Evolutionary conservation across 768 basidiomycete genomes (phyloP).

Genomic region (Dioszegia hungarica): DNA sequence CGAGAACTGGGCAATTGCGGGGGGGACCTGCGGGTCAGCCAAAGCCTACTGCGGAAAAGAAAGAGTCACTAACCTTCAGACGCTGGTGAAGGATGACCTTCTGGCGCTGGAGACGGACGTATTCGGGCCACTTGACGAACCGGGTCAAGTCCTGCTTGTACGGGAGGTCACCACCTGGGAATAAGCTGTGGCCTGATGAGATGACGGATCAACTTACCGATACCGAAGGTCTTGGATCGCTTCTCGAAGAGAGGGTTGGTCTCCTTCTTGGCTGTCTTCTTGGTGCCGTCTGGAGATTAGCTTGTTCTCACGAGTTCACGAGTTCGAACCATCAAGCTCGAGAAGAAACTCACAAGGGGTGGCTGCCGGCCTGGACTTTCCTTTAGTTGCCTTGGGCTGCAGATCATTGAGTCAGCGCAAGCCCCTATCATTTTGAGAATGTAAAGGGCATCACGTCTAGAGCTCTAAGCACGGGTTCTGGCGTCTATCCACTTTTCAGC

Average conservation of each 20-base stretch:
- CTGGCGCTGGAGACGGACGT: conserved; percentile 94
- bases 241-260: conserved; percentile 98
- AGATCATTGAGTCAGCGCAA: conserved; percentile 49
- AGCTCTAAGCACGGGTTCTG: conserved; percentile 31
- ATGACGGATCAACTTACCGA: conserved; percentile 58
- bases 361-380: conserved; percentile 50
- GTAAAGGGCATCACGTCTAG: conserved; percentile 40
- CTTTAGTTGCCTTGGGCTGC: conserved; percentile 51
- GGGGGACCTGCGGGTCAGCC: conserved; percentile 61
- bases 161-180: conserved; percentile 82
- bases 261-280: conserved; percentile 61
- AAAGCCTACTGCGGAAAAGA: background rate
- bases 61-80: conserved; percentile 58
- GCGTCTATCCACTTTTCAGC: background rate
- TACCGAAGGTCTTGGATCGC: conserved; percentile 85
- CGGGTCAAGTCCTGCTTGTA: conserved; percentile 85
- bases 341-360: conserved; percentile 50
- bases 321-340: too few species aligned
- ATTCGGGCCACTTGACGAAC: conserved; percentile 99
- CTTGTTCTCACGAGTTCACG: background rate
- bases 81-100: conserved; percentile 98
- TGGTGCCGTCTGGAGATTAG: conserved; percentile 52
- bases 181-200: background rate
- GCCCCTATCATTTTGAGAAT: conserved; percentile 13
- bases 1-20: conserved; percentile 92